Evolutionary conservation across 768 basidiomycete species (phyloP).

Genomic region (Boletus subparvulus): DNA sequence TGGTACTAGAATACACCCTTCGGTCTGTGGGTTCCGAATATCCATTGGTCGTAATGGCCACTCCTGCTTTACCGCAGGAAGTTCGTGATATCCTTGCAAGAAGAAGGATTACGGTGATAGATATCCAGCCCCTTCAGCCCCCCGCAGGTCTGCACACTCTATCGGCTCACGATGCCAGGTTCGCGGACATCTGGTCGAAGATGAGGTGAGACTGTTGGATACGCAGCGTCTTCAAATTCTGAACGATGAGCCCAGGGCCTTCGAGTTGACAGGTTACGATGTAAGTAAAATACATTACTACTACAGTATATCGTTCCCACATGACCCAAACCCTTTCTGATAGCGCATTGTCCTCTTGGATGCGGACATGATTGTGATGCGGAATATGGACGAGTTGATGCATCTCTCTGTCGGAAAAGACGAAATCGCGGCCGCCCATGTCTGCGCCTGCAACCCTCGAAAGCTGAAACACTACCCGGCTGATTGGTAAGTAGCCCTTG

Average conservation of each 20-base stretch:
- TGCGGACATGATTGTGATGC: constrained; percentile 84
- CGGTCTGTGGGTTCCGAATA: constrained; percentile 60
- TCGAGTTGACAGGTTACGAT: constrained; percentile 67
- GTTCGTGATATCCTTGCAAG: constrained; percentile 50
- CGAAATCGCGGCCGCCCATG: constrained; percentile 86
- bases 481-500: constrained; percentile 62
- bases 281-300: constrained; percentile 36
- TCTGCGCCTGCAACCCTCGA: constrained; percentile 92
- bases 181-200: constrained; percentile 68
- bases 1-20: constrained; percentile 55
- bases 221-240: constrained; percentile 21
- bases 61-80: constrained; percentile 52
- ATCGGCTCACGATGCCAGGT: constrained; percentile 44
- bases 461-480: constrained; percentile 80
- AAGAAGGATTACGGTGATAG: constrained; percentile 52
- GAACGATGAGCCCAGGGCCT: constrained; percentile 38
- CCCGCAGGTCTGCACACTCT: constrained; percentile 38
- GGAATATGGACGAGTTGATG: constrained; percentile 80
- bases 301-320: neutral
- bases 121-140: constrained; percentile 62
- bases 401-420: constrained; percentile 53
- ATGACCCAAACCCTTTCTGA: constrained; percentile 2
- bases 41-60: constrained; percentile 78
- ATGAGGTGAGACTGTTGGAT: constrained; percentile 37
- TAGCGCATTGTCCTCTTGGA: constrained; percentile 82